Base-by-base conservation (phyloP, 2,329 filamentous ascomycete species). In the Sporothrix phasma region DNA sequence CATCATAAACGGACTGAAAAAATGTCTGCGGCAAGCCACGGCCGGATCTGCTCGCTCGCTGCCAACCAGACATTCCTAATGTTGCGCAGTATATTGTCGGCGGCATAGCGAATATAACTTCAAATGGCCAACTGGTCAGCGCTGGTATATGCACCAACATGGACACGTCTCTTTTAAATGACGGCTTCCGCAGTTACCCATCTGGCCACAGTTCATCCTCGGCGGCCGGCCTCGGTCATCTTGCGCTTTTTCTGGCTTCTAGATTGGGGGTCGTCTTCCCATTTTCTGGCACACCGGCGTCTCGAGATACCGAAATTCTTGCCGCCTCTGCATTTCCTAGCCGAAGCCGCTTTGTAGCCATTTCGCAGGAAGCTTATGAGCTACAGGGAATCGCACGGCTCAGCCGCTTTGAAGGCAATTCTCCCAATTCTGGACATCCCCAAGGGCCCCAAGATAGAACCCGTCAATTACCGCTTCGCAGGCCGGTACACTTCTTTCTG, bases 101-200 rank as follows among this genome's bases (percentile, higher is more conserved):
- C 46, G 86, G 87, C 2, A 78, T 85, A 64, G 78, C 68, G 65
- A 78, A 69, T 72, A 68, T 84, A 15, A 77, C 78, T 22, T 78
- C 79, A 24, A 81, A 82, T 1, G 87, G 88, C 68, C 82, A 85
- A 61, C 78, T 96, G 17, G 91, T 96, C 51, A 85, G 82, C n/a
- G 86, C 85, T 63, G 78, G 77, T 22, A 96, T 97, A 64, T 97
- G 93, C 80, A 80, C 76, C 61, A 86, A 88, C 68, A 80, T 79
- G 0, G 82, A 92, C 72, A 74, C 74, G 17, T 72, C 79, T 54
- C 78, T 80, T n/a, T 79, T 91, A 58, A 78, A 90, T 61, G 90
- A 96, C 71, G 92, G 89, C 1, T 97, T 96, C 76, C 83, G 89
- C 53, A 92, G 88, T 70, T 97, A 92, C 69, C 89, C 89, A 0